Conservation (phyloP, 192 early-diverging fungal species). For the Coemansia sp. region DNA sequence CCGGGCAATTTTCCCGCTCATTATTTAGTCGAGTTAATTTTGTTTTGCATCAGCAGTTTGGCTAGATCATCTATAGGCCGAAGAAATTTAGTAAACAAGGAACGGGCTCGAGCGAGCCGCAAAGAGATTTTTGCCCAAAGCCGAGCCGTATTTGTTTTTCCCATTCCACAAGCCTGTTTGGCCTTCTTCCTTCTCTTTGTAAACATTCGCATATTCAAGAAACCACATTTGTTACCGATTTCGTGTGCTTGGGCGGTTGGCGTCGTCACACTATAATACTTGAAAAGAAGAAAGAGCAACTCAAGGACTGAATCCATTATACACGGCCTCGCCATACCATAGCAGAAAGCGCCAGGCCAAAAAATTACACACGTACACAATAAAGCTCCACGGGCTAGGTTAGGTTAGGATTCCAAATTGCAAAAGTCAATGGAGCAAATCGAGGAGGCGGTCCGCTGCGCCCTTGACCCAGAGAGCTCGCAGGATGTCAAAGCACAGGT, state of each 20-base stretch:
- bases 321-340: background rate
- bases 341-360: background rate
- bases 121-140: background rate
- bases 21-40: constrained; percentile 14
- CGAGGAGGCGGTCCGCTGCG: constrained; percentile 75
- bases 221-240: background rate
- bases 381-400: background rate
- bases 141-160: background rate
- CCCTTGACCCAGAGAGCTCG: constrained; percentile 70
- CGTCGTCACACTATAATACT: background rate
- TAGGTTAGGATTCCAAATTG: background rate
- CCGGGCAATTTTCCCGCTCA: constrained; percentile 73
- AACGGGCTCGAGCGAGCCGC: no score
- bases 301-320: background rate
- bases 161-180: background rate
- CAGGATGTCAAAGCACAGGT: constrained; percentile 72
- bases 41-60: background rate
- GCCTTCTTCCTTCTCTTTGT: background rate
- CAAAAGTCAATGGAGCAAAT: constrained; percentile 68
- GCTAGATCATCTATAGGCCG: no score
- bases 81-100: constrained; percentile 7
- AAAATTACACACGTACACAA: background rate
- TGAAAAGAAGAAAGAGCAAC: background rate
- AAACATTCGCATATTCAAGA: background rate
- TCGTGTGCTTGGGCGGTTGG: background rate